Base-by-base conservation (phyloP, 2,329 filamentous ascomycete genomes). In the Botrytis galanthina region DNA sequence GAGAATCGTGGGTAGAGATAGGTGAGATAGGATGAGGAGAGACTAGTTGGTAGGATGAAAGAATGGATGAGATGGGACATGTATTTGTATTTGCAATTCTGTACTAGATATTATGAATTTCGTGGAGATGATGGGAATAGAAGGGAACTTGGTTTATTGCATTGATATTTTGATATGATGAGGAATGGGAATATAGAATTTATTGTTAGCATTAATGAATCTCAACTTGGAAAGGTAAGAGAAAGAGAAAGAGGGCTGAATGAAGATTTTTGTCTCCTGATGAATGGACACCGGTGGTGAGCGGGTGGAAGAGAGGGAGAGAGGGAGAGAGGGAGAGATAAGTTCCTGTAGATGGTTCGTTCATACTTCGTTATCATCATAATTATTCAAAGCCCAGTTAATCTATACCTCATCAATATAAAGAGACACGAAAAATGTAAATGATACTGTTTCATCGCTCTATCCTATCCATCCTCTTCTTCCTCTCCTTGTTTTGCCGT, bases 391-490 rank as follows among this genome's bases (percentile, higher is more conserved):
- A 51, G 1, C 0, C 22, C 22, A 51, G 2, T 1, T 51, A 51
- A 26, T 51, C 4, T 14, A 51, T 14, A n/a, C 10, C 48, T 26
- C 10, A n/a, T 51, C 10, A 12, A 51, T 10, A 14, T 22, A 6
- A 51, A n/a, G 22, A 51, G n/a, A 51, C 48, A 51, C 26, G 1
- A 51, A 16, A 7, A n/a, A 7, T 16, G 4, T 51, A 51, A n/a
- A n/a, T n/a, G 0, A 14, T 14, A n/a, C 1, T 1, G 6, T 51
- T 4, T 14, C 26, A 6, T n/a, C 0, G 0, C 10, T n/a, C 10
- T 51, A 14, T n/a, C 6, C 10, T 51, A 51, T 26, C 22, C 10
- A 51, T n/a, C 10, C 4, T n/a, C n/a, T n/a, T n/a, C n/a, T n/a
- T n/a, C n/a, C n/a, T n/a, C n/a, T n/a, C n/a, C n/a, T n/a, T n/a